Conservation (phyloP, 2,329 filamentous ascomycete species). For the Truncatella angustata region DNA sequence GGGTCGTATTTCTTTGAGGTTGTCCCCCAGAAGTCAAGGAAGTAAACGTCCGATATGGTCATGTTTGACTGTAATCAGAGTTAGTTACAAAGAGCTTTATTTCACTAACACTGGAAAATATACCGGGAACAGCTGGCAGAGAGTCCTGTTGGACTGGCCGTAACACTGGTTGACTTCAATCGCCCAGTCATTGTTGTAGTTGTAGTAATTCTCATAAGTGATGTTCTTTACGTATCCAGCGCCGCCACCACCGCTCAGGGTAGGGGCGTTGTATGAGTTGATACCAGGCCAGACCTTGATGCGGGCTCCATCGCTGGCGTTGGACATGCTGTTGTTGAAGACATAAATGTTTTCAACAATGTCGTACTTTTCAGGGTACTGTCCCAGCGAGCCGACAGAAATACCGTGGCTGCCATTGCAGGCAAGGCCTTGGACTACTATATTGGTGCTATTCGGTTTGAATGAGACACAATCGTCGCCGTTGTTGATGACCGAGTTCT, state of each 20-base stretch:
- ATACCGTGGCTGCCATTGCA: constrained; percentile 73
- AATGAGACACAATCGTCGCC: constrained; percentile 72
- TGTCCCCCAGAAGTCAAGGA: constrained; percentile 54
- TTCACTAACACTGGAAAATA: too few species aligned
- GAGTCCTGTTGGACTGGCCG: constrained; percentile 37
- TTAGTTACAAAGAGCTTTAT: too few species aligned
- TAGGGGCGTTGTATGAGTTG: constrained; percentile 51
- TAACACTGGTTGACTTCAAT: constrained; percentile 67
- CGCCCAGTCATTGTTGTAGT: constrained; percentile 63
- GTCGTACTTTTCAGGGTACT: constrained; percentile 62
- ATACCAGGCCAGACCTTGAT: constrained; percentile 73
- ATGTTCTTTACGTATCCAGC: constrained; percentile 61
- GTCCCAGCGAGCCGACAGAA: constrained; percentile 68
- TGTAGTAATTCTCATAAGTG: constrained; percentile 61
- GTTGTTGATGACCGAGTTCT: constrained; percentile 63
- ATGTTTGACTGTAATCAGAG: constrained; percentile 27
- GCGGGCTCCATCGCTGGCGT: constrained; percentile 63
- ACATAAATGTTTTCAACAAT: constrained; percentile 69
- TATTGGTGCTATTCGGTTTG: constrained; percentile 70
- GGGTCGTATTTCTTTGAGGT: constrained; percentile 45
- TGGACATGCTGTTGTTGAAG: constrained; percentile 53
- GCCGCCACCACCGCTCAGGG: constrained; percentile 64
- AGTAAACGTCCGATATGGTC: constrained; percentile 54
- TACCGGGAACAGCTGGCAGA: constrained; percentile 34
- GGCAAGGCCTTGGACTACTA: constrained; percentile 63